Conservation (phyloP, 805 yeast species). For the Groenewaldozyma tartarivorans region DNA sequence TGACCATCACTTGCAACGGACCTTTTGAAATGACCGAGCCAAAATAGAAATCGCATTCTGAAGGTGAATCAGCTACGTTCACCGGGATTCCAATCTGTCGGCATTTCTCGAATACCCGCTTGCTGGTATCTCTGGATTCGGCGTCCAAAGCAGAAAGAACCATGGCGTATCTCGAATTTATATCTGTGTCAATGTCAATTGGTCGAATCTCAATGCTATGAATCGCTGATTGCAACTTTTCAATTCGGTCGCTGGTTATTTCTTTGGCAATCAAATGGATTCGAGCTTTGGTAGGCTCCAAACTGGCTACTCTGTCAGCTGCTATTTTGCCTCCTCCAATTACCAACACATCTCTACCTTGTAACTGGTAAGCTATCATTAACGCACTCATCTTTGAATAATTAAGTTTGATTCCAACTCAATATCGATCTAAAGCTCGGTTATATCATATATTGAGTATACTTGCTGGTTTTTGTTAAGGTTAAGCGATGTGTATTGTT, state of each 20-base stretch:
- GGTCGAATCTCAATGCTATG: constrained; percentile 6
- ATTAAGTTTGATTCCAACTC: no score
- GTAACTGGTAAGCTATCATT: constrained; percentile 15
- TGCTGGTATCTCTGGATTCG: constrained; percentile 55
- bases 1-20: constrained; percentile 67
- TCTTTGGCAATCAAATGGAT: constrained; percentile 46
- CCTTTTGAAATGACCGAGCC: constrained; percentile 72
- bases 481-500: no score
- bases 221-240: constrained; percentile 5
- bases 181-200: constrained; percentile 8
- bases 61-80: constrained; percentile 78
- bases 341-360: constrained; percentile 53
- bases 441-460: no score
- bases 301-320: constrained; percentile 53
- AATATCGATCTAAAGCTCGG: no score
- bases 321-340: constrained; percentile 70
- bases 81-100: constrained; percentile 43
- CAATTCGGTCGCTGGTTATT: not conserved
- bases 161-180: constrained; percentile 38
- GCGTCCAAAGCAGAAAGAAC: constrained; percentile 55
- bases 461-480: no score
- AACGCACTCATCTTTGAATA: constrained; percentile 3
- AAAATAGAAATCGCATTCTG: constrained; percentile 77
- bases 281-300: constrained; percentile 59
- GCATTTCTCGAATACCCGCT: constrained; percentile 44